Evolutionary conservation across 2,329 filamentous ascomycete species (phyloP), one percentile per base, ranked within the genome.

Genomic region (Alternaria ventricosa): DNA sequence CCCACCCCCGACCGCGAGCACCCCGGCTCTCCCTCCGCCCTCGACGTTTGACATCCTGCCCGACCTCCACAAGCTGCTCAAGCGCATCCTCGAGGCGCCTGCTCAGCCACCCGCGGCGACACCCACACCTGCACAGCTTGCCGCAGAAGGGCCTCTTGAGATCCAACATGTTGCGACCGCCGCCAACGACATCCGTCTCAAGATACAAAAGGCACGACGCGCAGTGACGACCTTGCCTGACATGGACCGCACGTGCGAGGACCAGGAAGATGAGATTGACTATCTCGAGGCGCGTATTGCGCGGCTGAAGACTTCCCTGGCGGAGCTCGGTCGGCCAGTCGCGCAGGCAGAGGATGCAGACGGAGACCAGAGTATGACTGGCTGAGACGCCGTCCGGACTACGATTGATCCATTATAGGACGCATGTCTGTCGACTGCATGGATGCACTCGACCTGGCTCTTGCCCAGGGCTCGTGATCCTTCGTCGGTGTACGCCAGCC

Each of bases 41-140:
- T 90, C 94, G 79, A 89, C 89, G 54, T 93, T 97, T 82, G 94
- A 97, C 83, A 88, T 93, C 71, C 87, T 97, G 57, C 93, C 94
- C 25, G 89, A 94, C 74, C 88, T 97, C 57, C 90, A 93, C 74
- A 86, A 89, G 63, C 88, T 97, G 70, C 88, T 97, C 65, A 85
- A 89, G 69, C 92, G 92, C 55, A 87, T 97, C 18, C 88, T 92
- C 70, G 84, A 82, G 27, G 74, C 71, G 71, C 82, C 74, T 77
- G 81, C 69, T 9, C 75, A 76, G 55, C 71, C 73, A 23, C 71
- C 74, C 15, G 70, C 72, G 5, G 69, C 75, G 0, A 69, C 74
- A 5, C 68, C 71, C 11, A 72, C 72, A 2, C 70, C 75, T 2
- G 62, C 67, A n/a, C 74, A 77, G 23, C 57, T 71, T 12, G 63